Percentiles rank a stretch among this genome's conserved stretches.
These are phyloP conservation scores for Physaria fendleri DNA, from an alignment of 345 rosid species.

Conservation along the genomic window DNA sequence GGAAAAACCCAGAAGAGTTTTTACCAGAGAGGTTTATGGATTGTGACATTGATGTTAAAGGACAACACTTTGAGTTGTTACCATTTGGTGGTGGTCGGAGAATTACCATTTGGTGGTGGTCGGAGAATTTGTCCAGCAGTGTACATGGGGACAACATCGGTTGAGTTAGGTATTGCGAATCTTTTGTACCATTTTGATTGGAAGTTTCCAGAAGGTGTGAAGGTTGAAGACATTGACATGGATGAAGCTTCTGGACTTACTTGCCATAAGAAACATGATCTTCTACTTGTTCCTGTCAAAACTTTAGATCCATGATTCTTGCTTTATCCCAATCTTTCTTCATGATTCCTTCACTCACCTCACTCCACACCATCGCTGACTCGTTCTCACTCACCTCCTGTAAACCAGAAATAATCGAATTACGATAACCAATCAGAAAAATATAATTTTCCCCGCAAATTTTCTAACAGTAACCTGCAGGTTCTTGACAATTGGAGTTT, in stretches of 20 bases:
- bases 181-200: constrained; percentile 28
- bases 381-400: constrained; percentile 57
- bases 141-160: constrained; percentile 20
- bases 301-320: not conserved
- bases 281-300: constrained; percentile 22
- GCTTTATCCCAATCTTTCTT: no score
- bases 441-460: not conserved
- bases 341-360: no score
- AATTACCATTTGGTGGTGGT: constrained; percentile 28
- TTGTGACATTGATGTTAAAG: constrained; percentile 29
- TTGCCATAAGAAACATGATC: constrained; percentile 18
- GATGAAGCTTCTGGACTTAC: constrained; percentile 25
- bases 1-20: constrained; percentile 36
- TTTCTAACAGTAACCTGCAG: constrained; percentile 36
- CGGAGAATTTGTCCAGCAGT: constrained; percentile 36
- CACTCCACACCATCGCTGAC: constrained; percentile 71
- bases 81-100: constrained; percentile 35
- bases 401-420: not conserved
- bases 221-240: constrained; percentile 12
- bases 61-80: constrained; percentile 27
- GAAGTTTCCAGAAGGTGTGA: constrained; percentile 28
- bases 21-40: constrained; percentile 33
- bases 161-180: constrained; percentile 35
- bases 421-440: not conserved
- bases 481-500: constrained; percentile 53